Conservation (phyloP, 192 early-diverging fungal genomes). For the Coemansia guatemalensis region DNA sequence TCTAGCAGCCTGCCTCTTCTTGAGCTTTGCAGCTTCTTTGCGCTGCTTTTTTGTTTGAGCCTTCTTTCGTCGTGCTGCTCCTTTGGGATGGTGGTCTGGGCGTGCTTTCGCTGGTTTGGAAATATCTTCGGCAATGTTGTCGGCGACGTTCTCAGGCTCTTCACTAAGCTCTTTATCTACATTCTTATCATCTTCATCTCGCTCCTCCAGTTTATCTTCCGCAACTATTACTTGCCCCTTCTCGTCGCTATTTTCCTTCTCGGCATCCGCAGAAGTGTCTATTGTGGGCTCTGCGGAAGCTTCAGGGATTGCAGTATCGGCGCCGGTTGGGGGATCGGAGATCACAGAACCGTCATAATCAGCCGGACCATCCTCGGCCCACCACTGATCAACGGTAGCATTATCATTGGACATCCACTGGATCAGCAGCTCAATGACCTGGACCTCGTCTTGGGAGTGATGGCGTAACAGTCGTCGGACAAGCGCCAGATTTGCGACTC, state of each 20-base stretch:
- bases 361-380: constrained; percentile 20
- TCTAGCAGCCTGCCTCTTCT: constrained; percentile 26
- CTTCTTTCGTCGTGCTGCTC: constrained; percentile 28
- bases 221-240: not conserved
- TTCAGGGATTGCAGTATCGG: not conserved
- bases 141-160: not conserved
- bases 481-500: constrained; percentile 43
- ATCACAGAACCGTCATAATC: constrained; percentile 29
- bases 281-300: not conserved
- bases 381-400: constrained; percentile 16
- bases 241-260: not conserved
- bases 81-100: constrained; percentile 12
- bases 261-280: not conserved
- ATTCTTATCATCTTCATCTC: not conserved
- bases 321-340: not conserved
- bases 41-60: constrained; percentile 39
- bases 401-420: constrained; percentile 41
- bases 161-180: not conserved
- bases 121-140: not conserved
- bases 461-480: constrained; percentile 56
- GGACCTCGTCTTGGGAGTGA: constrained; percentile 45
- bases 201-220: not conserved
- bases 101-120: not conserved
- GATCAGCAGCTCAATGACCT: constrained; percentile 59
- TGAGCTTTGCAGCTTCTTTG: constrained; percentile 37